These are phyloP conservation scores for Sarocladium oryzae DNA, from an alignment of 2,329 filamentous ascomycete genomes.

Conservation along the genomic window DNA sequence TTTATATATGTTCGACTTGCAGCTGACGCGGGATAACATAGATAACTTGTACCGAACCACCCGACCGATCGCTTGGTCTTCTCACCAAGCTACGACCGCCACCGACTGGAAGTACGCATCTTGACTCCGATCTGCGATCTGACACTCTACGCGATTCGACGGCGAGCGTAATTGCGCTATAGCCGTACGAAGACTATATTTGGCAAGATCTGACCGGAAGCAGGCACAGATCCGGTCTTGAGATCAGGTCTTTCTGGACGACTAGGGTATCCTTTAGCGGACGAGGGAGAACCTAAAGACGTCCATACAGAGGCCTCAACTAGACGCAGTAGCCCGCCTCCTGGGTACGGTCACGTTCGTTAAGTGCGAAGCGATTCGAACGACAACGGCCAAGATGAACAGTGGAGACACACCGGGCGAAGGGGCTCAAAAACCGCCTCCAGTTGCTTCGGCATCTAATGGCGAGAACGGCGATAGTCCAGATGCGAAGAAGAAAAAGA, in stretches of 20 bases:
- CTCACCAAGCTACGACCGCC: neutral
- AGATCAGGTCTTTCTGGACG: no score
- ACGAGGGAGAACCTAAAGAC: no score
- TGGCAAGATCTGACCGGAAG: no score
- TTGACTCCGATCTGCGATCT: neutral
- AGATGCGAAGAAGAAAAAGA: slow-evolving; percentile 64
- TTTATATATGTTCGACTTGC: neutral
- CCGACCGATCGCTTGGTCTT: neutral
- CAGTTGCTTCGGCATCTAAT: slow-evolving; percentile 15
- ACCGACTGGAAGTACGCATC: neutral
- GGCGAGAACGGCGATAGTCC: slow-evolving; percentile 20
- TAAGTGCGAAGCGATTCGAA: neutral
- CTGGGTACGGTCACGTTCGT: neutral
- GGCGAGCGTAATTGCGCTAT: neutral
- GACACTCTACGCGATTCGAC: neutral
- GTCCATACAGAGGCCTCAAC: neutral
- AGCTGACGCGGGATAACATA: neutral
- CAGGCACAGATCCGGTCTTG: no score
- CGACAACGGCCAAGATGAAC: slow-evolving; percentile 17
- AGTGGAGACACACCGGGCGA: slow-evolving; percentile 21
- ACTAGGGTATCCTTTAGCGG: no score
- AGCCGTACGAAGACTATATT: neutral
- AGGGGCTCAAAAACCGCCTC: slow-evolving; percentile 22
- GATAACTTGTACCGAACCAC: neutral
- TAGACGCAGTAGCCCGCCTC: neutral